phyloP scores from a whole-genome alignment of 164 flowering plant species.

The Stephania japonica region DNA sequence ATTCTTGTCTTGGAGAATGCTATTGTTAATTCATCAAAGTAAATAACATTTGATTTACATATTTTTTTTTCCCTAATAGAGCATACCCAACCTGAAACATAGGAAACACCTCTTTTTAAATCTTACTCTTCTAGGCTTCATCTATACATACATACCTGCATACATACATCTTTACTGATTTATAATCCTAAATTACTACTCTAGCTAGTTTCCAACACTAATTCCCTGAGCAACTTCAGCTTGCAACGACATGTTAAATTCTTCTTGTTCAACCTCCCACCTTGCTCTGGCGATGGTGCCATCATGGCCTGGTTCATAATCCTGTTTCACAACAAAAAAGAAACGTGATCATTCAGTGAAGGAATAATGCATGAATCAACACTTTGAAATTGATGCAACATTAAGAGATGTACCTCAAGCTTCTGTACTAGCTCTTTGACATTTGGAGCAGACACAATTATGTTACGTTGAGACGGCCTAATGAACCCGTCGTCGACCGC shows the following conservation, averaged over 20 bases:
- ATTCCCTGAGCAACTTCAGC: conserved; percentile 23
- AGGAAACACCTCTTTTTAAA: not conserved
- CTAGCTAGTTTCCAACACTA: not conserved
- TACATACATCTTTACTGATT: too few relatives aligned
- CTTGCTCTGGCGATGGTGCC: conserved; percentile 29
- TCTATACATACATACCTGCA: not conserved
- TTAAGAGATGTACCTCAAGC: conserved; percentile 40
- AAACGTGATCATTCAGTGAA: not conserved
- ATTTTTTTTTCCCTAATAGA: too few relatives aligned
- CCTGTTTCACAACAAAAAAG: conserved; percentile 22
- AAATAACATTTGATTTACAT: too few relatives aligned
- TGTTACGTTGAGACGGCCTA: conserved; percentile 45
- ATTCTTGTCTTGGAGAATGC: too few relatives aligned
- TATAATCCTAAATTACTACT: not conserved
- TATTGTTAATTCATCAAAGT: too few relatives aligned
- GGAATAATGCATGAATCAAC: too few relatives aligned
- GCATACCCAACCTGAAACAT: not conserved
- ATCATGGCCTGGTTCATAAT: conserved; percentile 38
- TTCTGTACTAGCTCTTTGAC: conserved; percentile 55
- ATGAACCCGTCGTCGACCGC: conserved; percentile 70
- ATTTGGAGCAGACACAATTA: conserved; percentile 56
- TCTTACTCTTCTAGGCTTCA: not conserved
- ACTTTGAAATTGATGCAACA: not conserved
- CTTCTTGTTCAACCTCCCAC: conserved; percentile 40
- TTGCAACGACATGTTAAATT: conserved; percentile 23